Conservation (phyloP, 2,329 filamentous ascomycete species). For the Cladosporium velox region DNA sequence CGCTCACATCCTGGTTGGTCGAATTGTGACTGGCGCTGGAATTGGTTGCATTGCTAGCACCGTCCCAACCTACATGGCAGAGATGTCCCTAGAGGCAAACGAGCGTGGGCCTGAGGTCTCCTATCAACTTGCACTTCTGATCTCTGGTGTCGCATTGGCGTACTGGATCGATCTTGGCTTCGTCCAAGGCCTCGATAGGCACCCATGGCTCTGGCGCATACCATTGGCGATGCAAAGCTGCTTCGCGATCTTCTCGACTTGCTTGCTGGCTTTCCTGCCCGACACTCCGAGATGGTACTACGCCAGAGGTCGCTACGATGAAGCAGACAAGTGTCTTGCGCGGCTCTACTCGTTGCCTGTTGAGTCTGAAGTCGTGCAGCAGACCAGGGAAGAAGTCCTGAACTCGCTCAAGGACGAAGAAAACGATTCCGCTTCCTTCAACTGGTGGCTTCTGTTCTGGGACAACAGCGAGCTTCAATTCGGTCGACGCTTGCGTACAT, state of each 20-base stretch:
- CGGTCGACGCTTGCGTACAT: slow-evolving; percentile 42
- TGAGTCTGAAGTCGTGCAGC: slow-evolving; percentile 27
- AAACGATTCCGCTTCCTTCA: slow-evolving; percentile 35
- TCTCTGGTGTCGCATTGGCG: slow-evolving; percentile 33
- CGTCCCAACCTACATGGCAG: slow-evolving; percentile 37
- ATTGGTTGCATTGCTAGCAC: slow-evolving; percentile 35
- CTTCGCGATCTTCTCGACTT: slow-evolving; percentile 36
- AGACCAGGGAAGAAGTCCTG: slow-evolving; percentile 33
- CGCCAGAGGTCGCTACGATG: slow-evolving; percentile 23
- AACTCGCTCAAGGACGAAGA: slow-evolving; percentile 33
- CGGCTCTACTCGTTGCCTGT: slow-evolving; percentile 25
- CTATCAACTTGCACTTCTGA: slow-evolving; percentile 30
- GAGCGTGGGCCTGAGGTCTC: slow-evolving; percentile 36
- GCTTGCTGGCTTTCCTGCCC: slow-evolving; percentile 32
- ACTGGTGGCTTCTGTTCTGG: slow-evolving; percentile 36
- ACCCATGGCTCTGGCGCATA: slow-evolving; percentile 37
- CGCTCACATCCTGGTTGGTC: slow-evolving; percentile 35
- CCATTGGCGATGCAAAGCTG: slow-evolving; percentile 37
- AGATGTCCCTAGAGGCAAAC: slow-evolving; percentile 33
- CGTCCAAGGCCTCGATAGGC: slow-evolving; percentile 29
- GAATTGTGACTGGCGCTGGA: slow-evolving; percentile 34
- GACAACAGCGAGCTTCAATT: slow-evolving; percentile 40
- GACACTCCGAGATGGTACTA: slow-evolving; percentile 41
- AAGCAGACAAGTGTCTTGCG: slow-evolving; percentile 25
- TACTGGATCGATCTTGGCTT: slow-evolving; percentile 36